Evolutionary conservation across 306 rosid genomes (phyloP).

Genomic region (Coriaria nepalensis): DNA sequence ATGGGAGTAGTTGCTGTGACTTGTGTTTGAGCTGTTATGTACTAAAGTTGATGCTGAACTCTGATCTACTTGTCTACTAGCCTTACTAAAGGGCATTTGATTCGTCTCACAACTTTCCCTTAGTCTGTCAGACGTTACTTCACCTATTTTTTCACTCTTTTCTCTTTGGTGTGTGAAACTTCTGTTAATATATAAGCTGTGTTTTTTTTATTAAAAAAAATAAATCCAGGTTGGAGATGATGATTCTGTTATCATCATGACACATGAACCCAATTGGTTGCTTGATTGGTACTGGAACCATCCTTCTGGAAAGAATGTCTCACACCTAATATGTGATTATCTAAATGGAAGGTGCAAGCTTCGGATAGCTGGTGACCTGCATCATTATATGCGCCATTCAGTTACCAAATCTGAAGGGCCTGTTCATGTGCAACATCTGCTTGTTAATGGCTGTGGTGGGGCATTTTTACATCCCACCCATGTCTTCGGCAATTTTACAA

Average conservation of each 20-base stretch:
- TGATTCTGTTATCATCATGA: slow-evolving; percentile 77
- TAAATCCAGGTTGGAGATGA: slow-evolving; percentile 61
- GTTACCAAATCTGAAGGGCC: slow-evolving; percentile 62
- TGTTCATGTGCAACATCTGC: slow-evolving; percentile 62
- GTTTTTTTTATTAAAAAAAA: too few relatives aligned
- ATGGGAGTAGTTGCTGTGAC: too few relatives aligned
- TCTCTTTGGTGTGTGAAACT: not conserved
- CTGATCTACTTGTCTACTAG: too few relatives aligned
- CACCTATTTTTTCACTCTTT: not conserved
- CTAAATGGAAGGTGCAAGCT: slow-evolving; percentile 89
- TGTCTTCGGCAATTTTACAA: slow-evolving; percentile 64
- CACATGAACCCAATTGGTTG: slow-evolving; percentile 94
- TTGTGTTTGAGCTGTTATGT: too few relatives aligned
- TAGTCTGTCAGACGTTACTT: not conserved
- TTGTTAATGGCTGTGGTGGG: slow-evolving; percentile 98
- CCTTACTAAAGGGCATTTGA: too few relatives aligned
- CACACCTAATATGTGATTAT: slow-evolving; percentile 72
- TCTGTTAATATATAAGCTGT: slow-evolving; percentile 5
- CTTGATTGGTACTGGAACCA: slow-evolving; percentile 89
- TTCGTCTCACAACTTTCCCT: too few relatives aligned
- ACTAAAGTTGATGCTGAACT: too few relatives aligned
- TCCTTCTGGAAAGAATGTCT: slow-evolving; percentile 76
- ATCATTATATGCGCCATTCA: slow-evolving; percentile 99
- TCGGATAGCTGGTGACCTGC: slow-evolving; percentile 97
- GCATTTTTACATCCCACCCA: slow-evolving; percentile 99